These are phyloP conservation scores for Hanseniaspora guilliermondii DNA, from an alignment of 805 yeast genomes.

Conservation along the genomic window DNA sequence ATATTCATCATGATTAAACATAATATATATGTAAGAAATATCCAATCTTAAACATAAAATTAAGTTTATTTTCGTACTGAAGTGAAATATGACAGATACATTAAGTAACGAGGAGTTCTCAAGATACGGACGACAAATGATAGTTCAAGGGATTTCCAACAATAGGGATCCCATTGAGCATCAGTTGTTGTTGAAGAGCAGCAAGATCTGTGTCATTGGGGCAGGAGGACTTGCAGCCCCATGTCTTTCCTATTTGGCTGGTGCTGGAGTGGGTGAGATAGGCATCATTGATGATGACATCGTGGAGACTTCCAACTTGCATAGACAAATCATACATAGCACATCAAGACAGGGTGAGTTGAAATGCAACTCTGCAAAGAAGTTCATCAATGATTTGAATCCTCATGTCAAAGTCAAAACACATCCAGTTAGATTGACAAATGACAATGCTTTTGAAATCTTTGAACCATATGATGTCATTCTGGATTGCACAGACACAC, in stretches of 20 bases:
- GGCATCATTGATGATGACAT: slow-evolving; percentile 81
- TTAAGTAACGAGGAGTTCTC: slow-evolving; percentile 52
- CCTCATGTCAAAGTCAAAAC: slow-evolving; percentile 50
- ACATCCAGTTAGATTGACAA: slow-evolving; percentile 39
- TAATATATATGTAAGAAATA: no score
- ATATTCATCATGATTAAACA: no score
- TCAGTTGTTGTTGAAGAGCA: slow-evolving; percentile 46
- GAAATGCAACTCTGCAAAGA: slow-evolving; percentile 71
- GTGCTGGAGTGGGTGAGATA: slow-evolving; percentile 74
- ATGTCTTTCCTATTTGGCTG: slow-evolving; percentile 68
- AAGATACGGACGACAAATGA: slow-evolving; percentile 90
- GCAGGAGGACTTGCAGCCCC: slow-evolving; percentile 98
- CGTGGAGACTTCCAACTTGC: slow-evolving; percentile 77
- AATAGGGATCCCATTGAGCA: slow-evolving; percentile 21
- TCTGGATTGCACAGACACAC: slow-evolving; percentile 91
- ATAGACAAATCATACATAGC: slow-evolving; percentile 76
- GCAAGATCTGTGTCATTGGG: slow-evolving; percentile 69
- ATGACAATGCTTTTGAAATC: slow-evolving; percentile 50
- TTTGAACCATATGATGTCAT: slow-evolving; percentile 59
- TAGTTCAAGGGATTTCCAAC: slow-evolving; percentile 25
- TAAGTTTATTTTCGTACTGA: no score
- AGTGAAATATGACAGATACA: slow-evolving; percentile 16
- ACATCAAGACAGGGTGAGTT: slow-evolving; percentile 50
- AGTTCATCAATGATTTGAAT: slow-evolving; percentile 43
- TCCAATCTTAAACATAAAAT: no score